Conservation (phyloP, 2,329 filamentous ascomycete genomes). For the Talaromyces sp. region DNA sequence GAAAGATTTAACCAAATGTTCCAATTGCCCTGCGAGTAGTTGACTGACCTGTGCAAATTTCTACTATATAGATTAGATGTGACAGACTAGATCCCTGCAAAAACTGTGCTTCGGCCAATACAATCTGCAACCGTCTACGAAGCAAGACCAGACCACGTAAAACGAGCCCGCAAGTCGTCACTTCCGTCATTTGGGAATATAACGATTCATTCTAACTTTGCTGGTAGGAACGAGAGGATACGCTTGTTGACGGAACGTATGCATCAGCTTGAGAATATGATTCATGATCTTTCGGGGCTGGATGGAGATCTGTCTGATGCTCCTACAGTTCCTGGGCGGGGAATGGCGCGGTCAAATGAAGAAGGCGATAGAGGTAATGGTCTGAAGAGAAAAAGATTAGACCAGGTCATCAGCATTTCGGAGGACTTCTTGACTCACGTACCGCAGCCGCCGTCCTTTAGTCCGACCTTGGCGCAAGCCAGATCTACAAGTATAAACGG, state of each 20-base stretch:
- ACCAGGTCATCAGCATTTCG: no score
- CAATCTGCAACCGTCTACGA: conserved; percentile 22
- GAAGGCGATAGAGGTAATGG: not conserved
- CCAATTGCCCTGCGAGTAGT: not conserved
- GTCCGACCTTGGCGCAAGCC: not conserved
- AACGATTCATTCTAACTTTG: not conserved
- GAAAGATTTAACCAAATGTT: not conserved
- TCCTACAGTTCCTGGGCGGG: not conserved
- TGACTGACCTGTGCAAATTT: not conserved
- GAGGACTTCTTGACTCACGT: not conserved
- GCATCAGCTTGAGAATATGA: conserved; percentile 4
- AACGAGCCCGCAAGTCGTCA: not conserved
- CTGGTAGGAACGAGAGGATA: not conserved
- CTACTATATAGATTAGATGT: conserved; percentile 23
- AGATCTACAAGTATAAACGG: not conserved
- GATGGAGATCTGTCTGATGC: not conserved
- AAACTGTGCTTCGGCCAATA: conserved; percentile 25
- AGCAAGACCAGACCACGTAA: not conserved
- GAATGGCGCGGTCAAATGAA: not conserved
- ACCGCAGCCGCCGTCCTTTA: not conserved
- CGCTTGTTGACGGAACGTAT: not conserved
- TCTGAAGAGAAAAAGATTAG: no score
- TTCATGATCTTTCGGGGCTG: not conserved
- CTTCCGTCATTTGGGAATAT: not conserved
- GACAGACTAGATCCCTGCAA: conserved; percentile 24